phyloP scores from a whole-genome alignment of 1,284 basidiomycete genomes.

The Mycocalia duriaeana region DNA sequence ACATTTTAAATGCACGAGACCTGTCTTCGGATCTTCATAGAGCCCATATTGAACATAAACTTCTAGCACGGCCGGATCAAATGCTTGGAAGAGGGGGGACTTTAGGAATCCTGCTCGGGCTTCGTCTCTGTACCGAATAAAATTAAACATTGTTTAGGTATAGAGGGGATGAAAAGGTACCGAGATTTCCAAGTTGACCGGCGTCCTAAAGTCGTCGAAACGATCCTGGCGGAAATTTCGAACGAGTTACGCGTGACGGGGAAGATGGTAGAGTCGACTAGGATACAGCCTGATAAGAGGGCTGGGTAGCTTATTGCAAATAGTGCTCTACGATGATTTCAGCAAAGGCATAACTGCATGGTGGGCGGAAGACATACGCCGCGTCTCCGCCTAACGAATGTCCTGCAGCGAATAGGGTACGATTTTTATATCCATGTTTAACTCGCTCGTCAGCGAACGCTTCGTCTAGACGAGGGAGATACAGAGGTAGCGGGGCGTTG shows the following conservation, averaged over 20 bases:
- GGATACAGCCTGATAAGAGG: slow-evolving; percentile 15
- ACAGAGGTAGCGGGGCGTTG: slow-evolving; percentile 11
- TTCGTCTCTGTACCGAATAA: slow-evolving; percentile 18
- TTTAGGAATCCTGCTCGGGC: slow-evolving; percentile 15
- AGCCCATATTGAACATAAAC: slow-evolving; percentile 17
- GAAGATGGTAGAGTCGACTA: slow-evolving; percentile 19
- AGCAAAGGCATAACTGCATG: background rate
- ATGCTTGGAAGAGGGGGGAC: slow-evolving; percentile 16
- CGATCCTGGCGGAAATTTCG: slow-evolving; percentile 4
- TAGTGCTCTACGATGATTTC: slow-evolving; percentile 12
- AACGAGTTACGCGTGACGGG: slow-evolving; percentile 8
- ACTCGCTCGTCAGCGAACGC: slow-evolving; percentile 3
- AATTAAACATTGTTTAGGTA: background rate
- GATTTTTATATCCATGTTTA: slow-evolving; percentile 13
- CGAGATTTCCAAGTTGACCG: slow-evolving; percentile 19
- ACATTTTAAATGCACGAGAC: slow-evolving; percentile 17
- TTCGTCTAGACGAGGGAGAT: slow-evolving; percentile 11
- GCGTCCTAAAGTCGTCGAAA: slow-evolving; percentile 15
- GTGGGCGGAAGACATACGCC: slow-evolving; percentile 10
- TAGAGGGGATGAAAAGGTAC: slow-evolving; percentile 4
- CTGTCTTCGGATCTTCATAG: slow-evolving; percentile 15
- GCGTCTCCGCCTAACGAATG: slow-evolving; percentile 21
- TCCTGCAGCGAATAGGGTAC: slow-evolving; percentile 14
- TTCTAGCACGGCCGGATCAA: slow-evolving; percentile 16
- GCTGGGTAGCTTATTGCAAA: slow-evolving; percentile 16